These are phyloP conservation scores for Calonectria naviculata DNA, from an alignment of 2,329 filamentous ascomycete species.

Conservation along the genomic window DNA sequence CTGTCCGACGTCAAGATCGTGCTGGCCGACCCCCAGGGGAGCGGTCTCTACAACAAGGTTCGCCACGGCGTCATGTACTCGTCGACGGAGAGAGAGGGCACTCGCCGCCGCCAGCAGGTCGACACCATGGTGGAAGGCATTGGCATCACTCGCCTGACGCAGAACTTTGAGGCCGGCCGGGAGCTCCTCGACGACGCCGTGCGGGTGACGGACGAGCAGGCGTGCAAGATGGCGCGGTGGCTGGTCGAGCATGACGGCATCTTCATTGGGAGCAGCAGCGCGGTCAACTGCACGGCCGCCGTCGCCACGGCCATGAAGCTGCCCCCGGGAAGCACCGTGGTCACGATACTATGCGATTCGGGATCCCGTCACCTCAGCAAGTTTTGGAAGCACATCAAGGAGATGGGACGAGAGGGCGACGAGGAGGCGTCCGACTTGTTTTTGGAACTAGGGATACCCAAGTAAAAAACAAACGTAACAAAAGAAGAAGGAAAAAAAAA, in stretches of 20 bases:
- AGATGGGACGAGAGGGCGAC: constrained; percentile 68
- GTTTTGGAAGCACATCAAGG: constrained; percentile 81
- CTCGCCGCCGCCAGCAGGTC: constrained; percentile 87
- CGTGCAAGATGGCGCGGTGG: constrained; percentile 94
- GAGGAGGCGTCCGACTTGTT: constrained; percentile 61
- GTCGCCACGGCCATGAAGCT: constrained; percentile 74
- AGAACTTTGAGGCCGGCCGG: constrained; percentile 89
- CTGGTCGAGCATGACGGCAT: constrained; percentile 95
- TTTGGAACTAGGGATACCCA: constrained; percentile 58
- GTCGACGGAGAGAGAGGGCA: constrained; percentile 88
- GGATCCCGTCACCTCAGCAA: constrained; percentile 86
- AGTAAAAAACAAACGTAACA: background rate
- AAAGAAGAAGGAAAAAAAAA: background rate
- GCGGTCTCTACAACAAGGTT: constrained; percentile 91
- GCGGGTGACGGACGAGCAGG: constrained; percentile 88
- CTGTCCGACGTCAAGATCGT: constrained; percentile 76
- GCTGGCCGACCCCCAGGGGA: constrained; percentile 93
- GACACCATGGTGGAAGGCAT: constrained; percentile 97
- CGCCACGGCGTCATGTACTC: constrained; percentile 97
- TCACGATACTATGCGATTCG: constrained; percentile 89
- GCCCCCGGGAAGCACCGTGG: constrained; percentile 71
- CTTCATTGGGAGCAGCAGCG: constrained; percentile 92
- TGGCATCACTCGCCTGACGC: constrained; percentile 93
- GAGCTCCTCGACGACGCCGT: constrained; percentile 92
- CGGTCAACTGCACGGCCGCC: constrained; percentile 94